Evolutionary conservation across 331 rosid species (phyloP).

Genomic region (Cydonia oblonga): DNA sequence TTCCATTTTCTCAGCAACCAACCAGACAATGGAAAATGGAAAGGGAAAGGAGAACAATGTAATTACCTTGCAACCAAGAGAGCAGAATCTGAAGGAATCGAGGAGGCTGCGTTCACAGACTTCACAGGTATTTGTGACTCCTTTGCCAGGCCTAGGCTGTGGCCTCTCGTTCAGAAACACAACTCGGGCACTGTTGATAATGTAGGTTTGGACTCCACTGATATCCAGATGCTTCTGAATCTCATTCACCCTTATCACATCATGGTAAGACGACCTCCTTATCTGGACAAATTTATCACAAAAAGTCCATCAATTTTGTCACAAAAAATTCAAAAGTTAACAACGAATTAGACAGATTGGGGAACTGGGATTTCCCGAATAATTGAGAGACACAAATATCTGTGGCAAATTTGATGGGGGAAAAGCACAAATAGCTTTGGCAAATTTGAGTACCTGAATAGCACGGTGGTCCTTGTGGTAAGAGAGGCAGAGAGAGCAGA

Average conservation of each 20-base stretch:
- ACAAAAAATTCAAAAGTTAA: too few species aligned
- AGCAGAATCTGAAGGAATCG: constrained; percentile 87
- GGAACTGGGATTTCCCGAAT: not conserved
- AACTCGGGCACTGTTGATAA: constrained; percentile 93
- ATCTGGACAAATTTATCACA: constrained; percentile 28
- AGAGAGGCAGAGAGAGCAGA: constrained; percentile 85
- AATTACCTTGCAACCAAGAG: constrained; percentile 96
- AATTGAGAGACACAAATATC: too few species aligned
- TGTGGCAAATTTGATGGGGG: not conserved
- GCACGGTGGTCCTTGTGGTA: constrained; percentile 80
- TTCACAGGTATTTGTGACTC: constrained; percentile 95
- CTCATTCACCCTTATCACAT: constrained; percentile 84
- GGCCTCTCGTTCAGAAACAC: constrained; percentile 95
- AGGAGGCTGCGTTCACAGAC: constrained; percentile 97
- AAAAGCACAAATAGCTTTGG: not conserved
- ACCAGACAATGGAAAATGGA: not conserved
- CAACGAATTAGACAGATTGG: not conserved
- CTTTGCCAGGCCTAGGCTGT: constrained; percentile 98
- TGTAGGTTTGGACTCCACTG: constrained; percentile 85
- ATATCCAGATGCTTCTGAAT: constrained; percentile 95
- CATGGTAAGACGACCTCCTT: constrained; percentile 94
- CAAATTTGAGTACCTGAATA: constrained; percentile 49
- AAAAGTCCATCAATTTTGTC: not conserved
- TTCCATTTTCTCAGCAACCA: constrained; percentile 7
- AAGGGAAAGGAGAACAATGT: not conserved